Base-by-base conservation (phyloP, 23 red algal genomes). In the Pyropia haitanensis region DNA sequence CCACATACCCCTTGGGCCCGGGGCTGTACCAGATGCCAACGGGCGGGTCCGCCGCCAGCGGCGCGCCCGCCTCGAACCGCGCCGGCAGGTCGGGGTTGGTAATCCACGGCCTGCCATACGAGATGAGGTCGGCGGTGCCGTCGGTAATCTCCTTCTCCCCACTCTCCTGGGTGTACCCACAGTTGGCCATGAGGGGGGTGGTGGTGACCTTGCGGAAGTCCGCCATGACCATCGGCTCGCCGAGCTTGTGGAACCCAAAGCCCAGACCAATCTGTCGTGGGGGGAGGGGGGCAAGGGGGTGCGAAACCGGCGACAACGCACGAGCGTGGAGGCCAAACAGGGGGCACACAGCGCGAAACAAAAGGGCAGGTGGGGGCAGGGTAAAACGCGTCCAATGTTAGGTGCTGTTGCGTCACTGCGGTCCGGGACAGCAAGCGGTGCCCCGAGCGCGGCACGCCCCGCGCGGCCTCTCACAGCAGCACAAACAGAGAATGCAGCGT, bases 31-130 rank as follows among this genome's bases (percentile, higher is more conserved):
- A 90, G 13, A 59, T 71, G 15, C 59, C 29, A 28, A 60, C 50
- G 18, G 39, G 51, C 12, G 65, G 58, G 25, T 67, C 22, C 7
- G 53, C 62, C 51, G 53, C 58, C 24, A 80, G 62, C 52, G 72
- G 28, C 32, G 49, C 24, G 23, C 63, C 75, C 24, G 27, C 8
- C 24, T 34, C 18, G 19, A 90, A 77, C 18, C 78, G 64, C 15
- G 71, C 68, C 14, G 80, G 77, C 61, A 83, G 65, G 51, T 91
- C 88, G 0, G 88, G 88, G 24, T 82, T 91, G 39, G 66, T 63
- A 56, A 91, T 75, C 33, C 51, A 78, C 18, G 67, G 80, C 27
- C 88, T 65, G 21, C 88, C 88, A 56, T 77, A 83, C 2, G 77
- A 51, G 32, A 82, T 64, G 28, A 91, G 57, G 63, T 91, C 88